Evolutionary conservation across 108 stramenopile genomes (phyloP), one percentile per base, ranked within the genome.

Genomic region (Cyclotella baltica): DNA sequence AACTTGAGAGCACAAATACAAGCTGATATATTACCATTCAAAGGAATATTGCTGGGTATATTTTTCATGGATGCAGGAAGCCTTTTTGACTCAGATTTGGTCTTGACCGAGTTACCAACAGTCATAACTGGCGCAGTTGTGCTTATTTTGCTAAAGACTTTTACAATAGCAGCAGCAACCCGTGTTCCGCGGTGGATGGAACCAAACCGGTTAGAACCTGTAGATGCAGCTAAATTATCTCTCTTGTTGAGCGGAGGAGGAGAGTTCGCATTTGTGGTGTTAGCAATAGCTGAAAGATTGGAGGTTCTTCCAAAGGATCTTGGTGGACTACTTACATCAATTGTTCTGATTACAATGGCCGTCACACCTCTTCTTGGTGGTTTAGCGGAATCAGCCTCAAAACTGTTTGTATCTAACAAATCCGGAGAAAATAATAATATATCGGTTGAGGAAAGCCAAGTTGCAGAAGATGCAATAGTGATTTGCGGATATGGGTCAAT

Each of bases 61-160:
- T 93, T 93, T 77, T 93, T 93, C 72, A 88, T 93, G 89, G 83
- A 78, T 55, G 67, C 92, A 8, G 92, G 92, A 51, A 81, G 87
- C 16, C 82, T 74, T 28, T 87, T 93, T 43, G 92, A 93, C 70
- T 27, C 80, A 4, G 75, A 86, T 33, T 62, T 93, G 48, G 80
- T 86, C 16, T 6, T 88, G 19, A n/a, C 50, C 37, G 88, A 89
- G 63, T 66, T 76, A 28, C 90, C 86, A 3, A 89, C 90, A 30
- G 67, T 93, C 22, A 34, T 88, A 9, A 64, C 78, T n/a, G 92
- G 92, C 43, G 74, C 83, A 20, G 3, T 84, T 16, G 62, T 87
- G 2, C 67, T 92, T 22, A 64, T 89, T n/a, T 34, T 72, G 8
- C 55, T 88, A 35, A 90, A 90, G 68, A 84, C 84, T 16, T n/a